Evolutionary conservation across 2,329 filamentous ascomycete species (phyloP).

Genomic region (Colletotrichum sojae): DNA sequence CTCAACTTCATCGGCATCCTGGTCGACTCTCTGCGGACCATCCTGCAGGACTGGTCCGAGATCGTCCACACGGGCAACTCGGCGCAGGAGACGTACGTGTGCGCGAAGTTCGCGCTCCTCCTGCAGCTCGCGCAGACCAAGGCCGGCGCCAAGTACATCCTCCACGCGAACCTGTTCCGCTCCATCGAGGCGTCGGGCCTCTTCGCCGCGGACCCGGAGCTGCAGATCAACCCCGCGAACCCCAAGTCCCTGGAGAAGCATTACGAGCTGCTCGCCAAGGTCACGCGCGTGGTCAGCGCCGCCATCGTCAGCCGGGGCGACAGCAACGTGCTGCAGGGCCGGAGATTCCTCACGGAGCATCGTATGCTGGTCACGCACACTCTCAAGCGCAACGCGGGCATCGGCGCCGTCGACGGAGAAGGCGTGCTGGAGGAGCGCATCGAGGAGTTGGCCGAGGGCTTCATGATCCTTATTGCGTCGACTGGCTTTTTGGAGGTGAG

Average conservation of each 20-base stretch:
- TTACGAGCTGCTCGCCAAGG: slow-evolving; percentile 84
- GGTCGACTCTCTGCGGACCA: slow-evolving; percentile 86
- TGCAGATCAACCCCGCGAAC: slow-evolving; percentile 84
- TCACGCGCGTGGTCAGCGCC: slow-evolving; percentile 86
- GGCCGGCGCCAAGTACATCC: slow-evolving; percentile 86
- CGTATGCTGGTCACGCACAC: slow-evolving; percentile 87
- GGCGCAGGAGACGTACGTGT: slow-evolving; percentile 66
- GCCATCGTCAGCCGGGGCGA: slow-evolving; percentile 85
- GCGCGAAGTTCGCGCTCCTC: slow-evolving; percentile 86
- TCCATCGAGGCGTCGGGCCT: slow-evolving; percentile 85
- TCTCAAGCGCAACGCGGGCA: slow-evolving; percentile 89
- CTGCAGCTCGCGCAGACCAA: slow-evolving; percentile 88
- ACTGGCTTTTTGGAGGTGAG: slow-evolving; percentile 90
- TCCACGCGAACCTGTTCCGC: slow-evolving; percentile 90
- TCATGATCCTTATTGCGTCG: slow-evolving; percentile 85
- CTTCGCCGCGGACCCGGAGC: slow-evolving; percentile 91
- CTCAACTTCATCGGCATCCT: slow-evolving; percentile 94
- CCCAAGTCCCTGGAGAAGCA: slow-evolving; percentile 81
- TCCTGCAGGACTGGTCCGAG: slow-evolving; percentile 80
- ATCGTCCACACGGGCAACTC: slow-evolving; percentile 61
- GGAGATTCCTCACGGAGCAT: slow-evolving; percentile 86
- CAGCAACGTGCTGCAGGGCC: slow-evolving; percentile 85
- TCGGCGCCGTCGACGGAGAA: slow-evolving; percentile 67
- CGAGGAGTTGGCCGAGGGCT: slow-evolving; percentile 85
- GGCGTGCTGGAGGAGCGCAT: slow-evolving; percentile 72